Conservation (phyloP, 768 basidiomycete species). For the Calvatia gigantea region DNA sequence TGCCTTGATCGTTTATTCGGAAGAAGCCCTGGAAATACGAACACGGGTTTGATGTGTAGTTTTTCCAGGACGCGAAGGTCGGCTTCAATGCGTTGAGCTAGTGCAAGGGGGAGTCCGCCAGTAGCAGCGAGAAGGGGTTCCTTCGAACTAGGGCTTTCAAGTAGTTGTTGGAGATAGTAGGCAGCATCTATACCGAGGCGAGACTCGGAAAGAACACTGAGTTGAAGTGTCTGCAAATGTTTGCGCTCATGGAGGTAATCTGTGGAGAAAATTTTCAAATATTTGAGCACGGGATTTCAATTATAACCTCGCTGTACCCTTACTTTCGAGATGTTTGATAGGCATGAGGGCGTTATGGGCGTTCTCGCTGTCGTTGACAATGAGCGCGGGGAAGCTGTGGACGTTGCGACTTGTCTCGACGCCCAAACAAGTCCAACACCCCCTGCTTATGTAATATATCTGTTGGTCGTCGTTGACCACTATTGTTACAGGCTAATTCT, state of each 20-base stretch:
- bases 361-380: conserved; percentile 22
- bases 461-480: conserved; percentile 5
- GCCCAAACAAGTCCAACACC: conserved; percentile 21
- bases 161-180: conserved; percentile 79
- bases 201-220: conserved; percentile 82
- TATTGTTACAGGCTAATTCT: too few relatives aligned
- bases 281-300: conserved; percentile 1
- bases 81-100: conserved; percentile 84
- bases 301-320: conserved; percentile 20
- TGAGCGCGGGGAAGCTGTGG: conserved; percentile 26
- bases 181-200: conserved; percentile 97
- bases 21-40: conserved; percentile 89
- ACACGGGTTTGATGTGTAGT: conserved; percentile 95
- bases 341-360: conserved; percentile 47
- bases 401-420: conserved; percentile 33
- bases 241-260: conserved; percentile 87
- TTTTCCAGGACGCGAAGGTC: conserved; percentile 91
- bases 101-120: conserved; percentile 88
- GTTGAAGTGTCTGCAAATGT: conserved; percentile 77
- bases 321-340: conserved; percentile 82
- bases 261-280: conserved; percentile 28
- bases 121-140: conserved; percentile 94
- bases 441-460: conserved; percentile 23
- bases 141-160: conserved; percentile 69
- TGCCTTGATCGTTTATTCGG: conserved; percentile 74